Conservation (phyloP, 192 early-diverging fungal genomes). For the Powellomyces hirtus region DNA sequence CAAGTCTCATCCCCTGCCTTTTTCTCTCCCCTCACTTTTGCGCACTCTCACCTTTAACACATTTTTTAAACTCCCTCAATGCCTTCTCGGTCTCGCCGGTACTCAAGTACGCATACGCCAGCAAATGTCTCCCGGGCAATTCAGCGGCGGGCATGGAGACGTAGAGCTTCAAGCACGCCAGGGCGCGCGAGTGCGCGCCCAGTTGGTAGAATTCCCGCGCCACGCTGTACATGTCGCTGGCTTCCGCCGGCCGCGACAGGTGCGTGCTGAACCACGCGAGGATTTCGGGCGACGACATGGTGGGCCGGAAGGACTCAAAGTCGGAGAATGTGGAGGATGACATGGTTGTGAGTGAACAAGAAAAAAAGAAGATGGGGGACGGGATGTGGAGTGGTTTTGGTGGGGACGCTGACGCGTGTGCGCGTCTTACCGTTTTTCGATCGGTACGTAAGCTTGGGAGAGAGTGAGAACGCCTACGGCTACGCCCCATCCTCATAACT, state of each 20-base stretch:
- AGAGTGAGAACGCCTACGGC: too few species aligned
- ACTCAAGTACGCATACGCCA: slow-evolving; percentile 60
- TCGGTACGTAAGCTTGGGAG: too few species aligned
- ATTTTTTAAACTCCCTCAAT: slow-evolving; percentile 58
- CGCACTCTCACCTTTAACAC: slow-evolving; percentile 46
- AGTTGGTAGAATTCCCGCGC: slow-evolving; percentile 64
- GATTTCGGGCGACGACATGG: slow-evolving; percentile 48
- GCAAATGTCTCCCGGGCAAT: slow-evolving; percentile 50
- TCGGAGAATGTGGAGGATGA: neutral
- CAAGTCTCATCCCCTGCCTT: neutral
- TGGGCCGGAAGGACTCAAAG: slow-evolving; percentile 19
- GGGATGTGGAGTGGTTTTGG: too few species aligned
- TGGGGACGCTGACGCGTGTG: too few species aligned
- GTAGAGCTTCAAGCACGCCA: slow-evolving; percentile 58
- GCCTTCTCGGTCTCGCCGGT: slow-evolving; percentile 52
- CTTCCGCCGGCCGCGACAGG: slow-evolving; percentile 49
- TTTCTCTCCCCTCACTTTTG: neutral
- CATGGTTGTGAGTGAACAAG: too few species aligned
- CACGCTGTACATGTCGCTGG: slow-evolving; percentile 53
- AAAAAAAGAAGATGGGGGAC: too few species aligned
- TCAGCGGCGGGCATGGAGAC: slow-evolving; percentile 50
- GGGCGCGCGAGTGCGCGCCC: slow-evolving; percentile 53
- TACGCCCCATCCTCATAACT: too few species aligned
- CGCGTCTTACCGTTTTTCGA: too few species aligned
- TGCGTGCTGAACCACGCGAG: slow-evolving; percentile 51